These are phyloP conservation scores for Vitis amurensis DNA, from an alignment of 164 flowering plant species.

Conservation along the genomic window DNA sequence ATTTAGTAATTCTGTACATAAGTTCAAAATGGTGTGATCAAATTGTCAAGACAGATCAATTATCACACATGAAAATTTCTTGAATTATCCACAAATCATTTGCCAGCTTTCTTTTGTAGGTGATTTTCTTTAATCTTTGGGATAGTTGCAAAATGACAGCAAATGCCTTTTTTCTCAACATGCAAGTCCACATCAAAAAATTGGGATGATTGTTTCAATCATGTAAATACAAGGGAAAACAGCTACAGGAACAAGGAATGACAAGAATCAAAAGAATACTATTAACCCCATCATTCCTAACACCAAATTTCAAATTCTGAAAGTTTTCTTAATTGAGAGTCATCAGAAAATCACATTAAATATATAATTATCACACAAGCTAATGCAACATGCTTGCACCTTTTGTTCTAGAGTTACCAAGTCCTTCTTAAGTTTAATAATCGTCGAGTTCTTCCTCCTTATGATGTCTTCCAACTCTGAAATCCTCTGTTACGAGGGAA, in stretches of 20 bases:
- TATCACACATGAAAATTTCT: not conserved
- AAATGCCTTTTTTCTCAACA: not conserved
- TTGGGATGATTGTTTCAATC: no score
- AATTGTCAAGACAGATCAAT: not conserved
- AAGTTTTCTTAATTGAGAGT: not conserved
- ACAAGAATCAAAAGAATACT: not conserved
- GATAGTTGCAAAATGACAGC: not conserved
- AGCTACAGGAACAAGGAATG: not conserved
- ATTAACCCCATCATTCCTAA: not conserved
- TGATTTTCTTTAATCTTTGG: not conserved
- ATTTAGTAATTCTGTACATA: not conserved
- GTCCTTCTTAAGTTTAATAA: constrained; percentile 71
- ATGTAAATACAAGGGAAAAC: no score
- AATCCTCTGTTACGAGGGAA: constrained; percentile 58
- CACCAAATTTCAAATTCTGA: not conserved
- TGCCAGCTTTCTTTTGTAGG: not conserved
- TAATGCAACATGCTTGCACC: constrained; percentile 35
- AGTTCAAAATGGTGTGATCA: not conserved
- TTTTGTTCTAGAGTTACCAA: constrained; percentile 71
- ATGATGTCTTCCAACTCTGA: constrained; percentile 77
- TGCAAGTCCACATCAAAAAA: not conserved
- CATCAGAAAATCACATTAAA: not conserved
- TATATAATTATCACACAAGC: not conserved
- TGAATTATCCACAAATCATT: no score
- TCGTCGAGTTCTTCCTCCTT: constrained; percentile 61